These are phyloP conservation scores for Rhododendron henanense DNA, from an alignment of 148 eudicot genomes.

Conservation along the genomic window DNA sequence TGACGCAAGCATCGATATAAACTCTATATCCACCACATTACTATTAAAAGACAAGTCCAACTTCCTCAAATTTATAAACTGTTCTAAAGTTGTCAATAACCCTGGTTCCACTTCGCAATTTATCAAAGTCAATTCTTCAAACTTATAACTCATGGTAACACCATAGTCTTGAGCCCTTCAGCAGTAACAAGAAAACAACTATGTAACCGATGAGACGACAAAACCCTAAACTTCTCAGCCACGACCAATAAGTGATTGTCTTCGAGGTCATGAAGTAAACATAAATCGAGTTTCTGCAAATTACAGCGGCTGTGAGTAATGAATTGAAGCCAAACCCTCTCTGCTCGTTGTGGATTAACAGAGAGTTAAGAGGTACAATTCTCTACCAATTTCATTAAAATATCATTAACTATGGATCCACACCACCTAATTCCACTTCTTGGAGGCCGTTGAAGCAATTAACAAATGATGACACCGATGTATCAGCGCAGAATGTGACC, in stretches of 20 bases:
- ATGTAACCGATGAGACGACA: conserved; percentile 31
- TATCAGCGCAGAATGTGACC: too few species aligned
- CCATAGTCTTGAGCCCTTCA: conserved; percentile 37
- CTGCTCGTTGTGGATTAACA: conserved; percentile 52
- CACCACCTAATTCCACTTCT: too few species aligned
- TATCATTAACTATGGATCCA: too few species aligned
- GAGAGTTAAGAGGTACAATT: background rate
- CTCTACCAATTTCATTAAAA: too few species aligned
- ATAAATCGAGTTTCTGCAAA: conserved; percentile 38
- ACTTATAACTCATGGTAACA: conserved; percentile 13
- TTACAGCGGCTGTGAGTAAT: conserved; percentile 25
- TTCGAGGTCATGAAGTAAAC: conserved; percentile 51
- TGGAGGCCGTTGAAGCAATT: too few species aligned
- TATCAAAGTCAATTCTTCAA: conserved; percentile 43
- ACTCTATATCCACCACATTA: too few species aligned
- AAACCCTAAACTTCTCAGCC: conserved; percentile 24
- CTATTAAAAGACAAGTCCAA: too few species aligned
- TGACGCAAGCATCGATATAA: too few species aligned
- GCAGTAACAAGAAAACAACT: conserved; percentile 51
- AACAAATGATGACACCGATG: too few species aligned
- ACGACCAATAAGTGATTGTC: conserved; percentile 40
- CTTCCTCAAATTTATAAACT: too few species aligned
- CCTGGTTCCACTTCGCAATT: conserved; percentile 35
- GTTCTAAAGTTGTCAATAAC: too few species aligned
- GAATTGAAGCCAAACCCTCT: conserved; percentile 48